phyloP scores from a whole-genome alignment of 805 yeast species.

The Lipomyces sp. region DNA sequence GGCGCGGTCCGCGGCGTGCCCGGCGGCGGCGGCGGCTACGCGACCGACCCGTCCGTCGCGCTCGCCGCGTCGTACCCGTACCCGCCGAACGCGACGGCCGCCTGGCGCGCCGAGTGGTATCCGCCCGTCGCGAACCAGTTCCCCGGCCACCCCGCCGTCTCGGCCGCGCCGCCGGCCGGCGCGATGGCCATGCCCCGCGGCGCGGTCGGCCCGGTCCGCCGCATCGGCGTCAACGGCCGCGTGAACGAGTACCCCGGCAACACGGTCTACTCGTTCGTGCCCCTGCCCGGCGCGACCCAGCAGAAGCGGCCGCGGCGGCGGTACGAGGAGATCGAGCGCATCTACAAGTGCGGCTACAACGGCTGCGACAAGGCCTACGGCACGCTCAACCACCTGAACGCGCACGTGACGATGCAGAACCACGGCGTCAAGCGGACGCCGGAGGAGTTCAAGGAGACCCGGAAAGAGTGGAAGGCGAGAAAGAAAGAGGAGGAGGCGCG shows the following conservation, averaged over 20 bases:
- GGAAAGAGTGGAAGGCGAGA: conserved; percentile 45
- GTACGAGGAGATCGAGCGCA: conserved; percentile 54
- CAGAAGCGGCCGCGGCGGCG: conserved; percentile 52
- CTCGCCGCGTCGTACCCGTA: neutral
- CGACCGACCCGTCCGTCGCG: neutral
- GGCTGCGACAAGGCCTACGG: conserved; percentile 56
- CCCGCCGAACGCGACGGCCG: neutral
- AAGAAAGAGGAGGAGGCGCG: conserved; percentile 38
- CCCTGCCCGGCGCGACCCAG: conserved; percentile 33
- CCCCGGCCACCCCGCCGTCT: neutral
- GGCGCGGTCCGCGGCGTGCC: neutral
- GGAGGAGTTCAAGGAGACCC: conserved; percentile 51
- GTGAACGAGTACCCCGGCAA: conserved; percentile 8
- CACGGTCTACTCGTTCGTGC: conserved; percentile 32
- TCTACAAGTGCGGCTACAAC: conserved; percentile 49
- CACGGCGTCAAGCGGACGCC: conserved; percentile 57
- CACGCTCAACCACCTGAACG: conserved; percentile 57
- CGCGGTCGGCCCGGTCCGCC: neutral
- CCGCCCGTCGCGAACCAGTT: neutral
- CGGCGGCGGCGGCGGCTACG: neutral
- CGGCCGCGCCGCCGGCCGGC: conserved; percentile 8
- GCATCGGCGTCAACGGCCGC: neutral
- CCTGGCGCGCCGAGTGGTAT: neutral
- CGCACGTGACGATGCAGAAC: conserved; percentile 51
- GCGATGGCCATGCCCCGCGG: conserved; percentile 3